A percentile compares a stretch with the other conserved stretches of the same genome.
Evolutionary conservation across 768 basidiomycete species (phyloP).

Genomic region (Kwoniella sp.): DNA sequence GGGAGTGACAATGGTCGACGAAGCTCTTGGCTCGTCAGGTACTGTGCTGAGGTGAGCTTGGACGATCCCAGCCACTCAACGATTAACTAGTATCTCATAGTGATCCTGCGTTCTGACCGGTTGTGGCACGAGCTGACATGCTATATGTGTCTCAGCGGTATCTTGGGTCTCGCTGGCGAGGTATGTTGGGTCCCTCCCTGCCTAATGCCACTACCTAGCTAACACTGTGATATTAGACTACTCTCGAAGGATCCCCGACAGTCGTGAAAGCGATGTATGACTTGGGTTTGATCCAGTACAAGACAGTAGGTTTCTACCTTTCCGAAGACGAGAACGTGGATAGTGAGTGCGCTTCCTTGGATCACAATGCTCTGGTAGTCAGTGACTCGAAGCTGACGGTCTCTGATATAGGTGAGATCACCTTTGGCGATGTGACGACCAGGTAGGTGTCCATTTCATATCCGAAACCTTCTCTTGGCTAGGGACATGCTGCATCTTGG

Average conservation of each 20-base stretch:
- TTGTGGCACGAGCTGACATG: too few species aligned
- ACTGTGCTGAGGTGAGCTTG: conserved; percentile 10
- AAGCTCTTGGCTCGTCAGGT: conserved; percentile 9
- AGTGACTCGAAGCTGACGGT: not conserved
- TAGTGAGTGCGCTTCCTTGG: conserved; percentile 1
- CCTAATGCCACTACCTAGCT: not conserved
- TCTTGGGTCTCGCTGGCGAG: conserved; percentile 17
- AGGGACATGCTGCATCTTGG: too few species aligned
- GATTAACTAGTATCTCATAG: too few species aligned
- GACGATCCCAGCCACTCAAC: not conserved
- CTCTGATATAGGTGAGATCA: conserved; percentile 7
- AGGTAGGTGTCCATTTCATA: conserved; percentile 4
- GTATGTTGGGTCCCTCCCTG: not conserved
- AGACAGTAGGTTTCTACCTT: conserved; percentile 12
- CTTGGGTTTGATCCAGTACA: conserved; percentile 5
- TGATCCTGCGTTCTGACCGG: too few species aligned
- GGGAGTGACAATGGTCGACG: conserved; percentile 10
- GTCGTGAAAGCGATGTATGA: conserved; percentile 18
- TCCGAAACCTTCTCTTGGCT: not conserved
- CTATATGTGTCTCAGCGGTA: too few species aligned
- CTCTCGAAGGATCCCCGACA: conserved; percentile 3
- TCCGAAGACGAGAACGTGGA: conserved; percentile 12
- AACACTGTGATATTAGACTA: not conserved
- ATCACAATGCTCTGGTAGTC: too few species aligned
- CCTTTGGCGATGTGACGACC: conserved; percentile 16